phyloP scores from a whole-genome alignment of 345 rosid genomes.

The Syzygium aromaticum region DNA sequence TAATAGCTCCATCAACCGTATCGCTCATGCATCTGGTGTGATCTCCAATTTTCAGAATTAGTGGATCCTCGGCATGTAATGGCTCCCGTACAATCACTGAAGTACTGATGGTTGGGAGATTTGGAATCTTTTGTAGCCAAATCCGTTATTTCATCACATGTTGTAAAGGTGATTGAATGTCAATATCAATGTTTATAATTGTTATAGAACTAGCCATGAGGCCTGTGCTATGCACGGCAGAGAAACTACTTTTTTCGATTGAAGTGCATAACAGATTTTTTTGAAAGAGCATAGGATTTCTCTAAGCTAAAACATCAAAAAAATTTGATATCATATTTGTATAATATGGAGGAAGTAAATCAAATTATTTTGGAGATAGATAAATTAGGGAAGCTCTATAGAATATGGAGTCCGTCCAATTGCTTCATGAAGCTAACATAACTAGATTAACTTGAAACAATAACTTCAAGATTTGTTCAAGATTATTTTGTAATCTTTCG shows the following conservation, averaged over 20 bases:
- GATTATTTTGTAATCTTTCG: not conserved
- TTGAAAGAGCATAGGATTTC: not conserved
- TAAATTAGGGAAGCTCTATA: not conserved
- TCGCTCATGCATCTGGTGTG: not conserved
- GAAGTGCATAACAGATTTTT: not conserved
- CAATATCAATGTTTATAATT: not conserved
- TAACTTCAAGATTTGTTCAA: not conserved
- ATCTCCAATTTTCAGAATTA: not conserved
- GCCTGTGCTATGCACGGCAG: not conserved
- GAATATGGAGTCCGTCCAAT: not conserved
- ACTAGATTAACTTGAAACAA: not conserved
- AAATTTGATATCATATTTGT: not conserved
- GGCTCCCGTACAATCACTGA: not conserved
- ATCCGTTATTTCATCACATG: not conserved
- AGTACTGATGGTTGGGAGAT: not conserved
- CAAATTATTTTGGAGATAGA: not conserved
- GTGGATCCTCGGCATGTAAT: not conserved
- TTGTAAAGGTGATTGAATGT: not conserved
- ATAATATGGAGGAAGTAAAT: not conserved
- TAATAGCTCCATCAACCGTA: not conserved
- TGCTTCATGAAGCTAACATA: not conserved
- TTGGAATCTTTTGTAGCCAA: not conserved
- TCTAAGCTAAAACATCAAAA: not conserved
- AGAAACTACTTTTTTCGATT: not conserved
- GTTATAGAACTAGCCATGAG: not conserved